Evolutionary conservation across 2,329 filamentous ascomycete genomes (phyloP).

Genomic region (Sporothrix luriei): DNA sequence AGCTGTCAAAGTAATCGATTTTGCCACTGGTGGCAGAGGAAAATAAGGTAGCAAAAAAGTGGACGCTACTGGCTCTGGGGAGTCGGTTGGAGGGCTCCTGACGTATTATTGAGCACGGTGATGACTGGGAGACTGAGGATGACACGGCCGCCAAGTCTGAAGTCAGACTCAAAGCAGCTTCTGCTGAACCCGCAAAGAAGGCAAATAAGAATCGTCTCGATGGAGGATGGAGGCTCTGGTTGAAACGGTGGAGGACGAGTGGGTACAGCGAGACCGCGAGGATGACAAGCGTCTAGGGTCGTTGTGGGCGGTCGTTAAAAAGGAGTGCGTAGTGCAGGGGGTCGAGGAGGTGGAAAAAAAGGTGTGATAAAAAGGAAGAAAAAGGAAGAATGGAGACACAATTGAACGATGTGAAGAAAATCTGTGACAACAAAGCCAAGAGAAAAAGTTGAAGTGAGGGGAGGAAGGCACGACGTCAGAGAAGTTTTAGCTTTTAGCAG

Average conservation of each 20-base stretch:
- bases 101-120: background rate
- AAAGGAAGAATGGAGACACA: no score
- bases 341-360: no score
- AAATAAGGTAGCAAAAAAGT: slow-evolving; percentile 17
- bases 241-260: background rate
- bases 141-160: background rate
- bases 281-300: slow-evolving; percentile 14
- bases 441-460: background rate
- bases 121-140: background rate
- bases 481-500: slow-evolving; percentile 14
- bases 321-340: background rate
- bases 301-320: background rate
- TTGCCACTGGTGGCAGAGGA: slow-evolving; percentile 8
- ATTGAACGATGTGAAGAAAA: no score
- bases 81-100: slow-evolving; percentile 1
- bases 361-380: background rate
- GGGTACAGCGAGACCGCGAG: slow-evolving; percentile 22
- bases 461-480: slow-evolving; percentile 8
- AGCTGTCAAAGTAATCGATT: background rate
- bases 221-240: slow-evolving; percentile 5
- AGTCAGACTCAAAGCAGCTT: background rate
- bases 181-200: background rate
- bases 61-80: background rate
- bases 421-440: background rate
- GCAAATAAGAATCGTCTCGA: background rate